These are phyloP conservation scores for Spergularia azorica DNA, from an alignment of 179 eudicot species.

Conservation along the genomic window DNA sequence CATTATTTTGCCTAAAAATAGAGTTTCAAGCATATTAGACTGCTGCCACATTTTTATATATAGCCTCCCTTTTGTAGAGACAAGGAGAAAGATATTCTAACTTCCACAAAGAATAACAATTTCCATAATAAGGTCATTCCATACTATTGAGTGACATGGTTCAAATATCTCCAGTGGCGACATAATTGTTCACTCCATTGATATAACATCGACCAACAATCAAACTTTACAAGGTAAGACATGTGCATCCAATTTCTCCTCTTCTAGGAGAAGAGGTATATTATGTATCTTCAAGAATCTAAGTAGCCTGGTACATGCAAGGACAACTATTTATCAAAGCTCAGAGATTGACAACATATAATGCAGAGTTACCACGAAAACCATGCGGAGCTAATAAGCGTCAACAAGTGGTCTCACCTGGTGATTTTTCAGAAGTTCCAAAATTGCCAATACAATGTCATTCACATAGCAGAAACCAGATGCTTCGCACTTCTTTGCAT, in stretches of 20 bases:
- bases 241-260: not conserved
- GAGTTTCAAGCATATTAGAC: not conserved
- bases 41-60: not conserved
- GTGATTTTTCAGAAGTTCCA: conserved; percentile 67
- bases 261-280: not conserved
- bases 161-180: not conserved
- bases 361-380: not conserved
- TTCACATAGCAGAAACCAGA: conserved; percentile 76
- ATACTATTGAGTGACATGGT: not conserved
- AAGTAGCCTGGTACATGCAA: not conserved
- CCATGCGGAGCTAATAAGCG: conserved; percentile 6
- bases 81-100: not conserved
- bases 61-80: not conserved
- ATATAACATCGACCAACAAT: not conserved
- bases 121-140: not conserved
- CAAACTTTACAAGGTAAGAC: not conserved
- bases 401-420: conserved; percentile 40
- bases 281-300: not conserved
- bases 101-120: not conserved
- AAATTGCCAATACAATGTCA: conserved; percentile 64
- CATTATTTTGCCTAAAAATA: no score
- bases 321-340: not conserved
- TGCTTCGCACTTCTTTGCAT: conserved; percentile 78
- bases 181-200: not conserved
- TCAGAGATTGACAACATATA: not conserved